Base-by-base conservation (phyloP, 345 rosid genomes). In the Viola odorata region DNA sequence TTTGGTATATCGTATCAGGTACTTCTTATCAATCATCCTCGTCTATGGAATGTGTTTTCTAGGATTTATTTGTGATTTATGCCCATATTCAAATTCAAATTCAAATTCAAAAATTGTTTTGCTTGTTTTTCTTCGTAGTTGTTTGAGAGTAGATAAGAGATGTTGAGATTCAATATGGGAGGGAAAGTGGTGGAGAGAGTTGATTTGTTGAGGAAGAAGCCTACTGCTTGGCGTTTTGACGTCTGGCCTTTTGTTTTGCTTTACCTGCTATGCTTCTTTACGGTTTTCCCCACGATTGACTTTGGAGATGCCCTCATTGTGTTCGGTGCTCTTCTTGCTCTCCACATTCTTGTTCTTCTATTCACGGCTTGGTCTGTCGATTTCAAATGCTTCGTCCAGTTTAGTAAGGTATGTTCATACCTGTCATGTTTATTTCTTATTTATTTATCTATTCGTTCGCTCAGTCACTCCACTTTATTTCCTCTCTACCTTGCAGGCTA, bases 331-430 rank as follows among this genome's bases (percentile, higher is more conserved):
- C 86, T 94, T 60, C 60, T 63, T 49, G 82, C 85, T 38, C 53
- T 74, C 60, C 96, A 91, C 70, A 69, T 86, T 69, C 75, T 94
- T 55, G 84, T 81, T 73, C 75, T 73, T 77, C 96, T 94, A 60
- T 94, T 94, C 84, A 94, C 96, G 6, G 82, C 82, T 5, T 90
- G 99, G 99, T 94, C 91, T 4, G 89, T 91, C 8, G 95, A 88
- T 83, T 94, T 94, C 81, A 78, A 65, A 68, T 91, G 99, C 66
- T 78, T 91, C 53, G 88, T 83, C 58, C 96, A 88, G 58, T 88
- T 60, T 55, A 71, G 72, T 59, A 85, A 86, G 95, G 97, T 86
- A 73, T 16, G 36, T n/a, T 16, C 23, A 3, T 7, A 1, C 5
- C 5, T 14, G 4, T 9, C 12, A 2, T 45, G 37, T 54, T 36